Evolutionary conservation across 208 protist species (phyloP).

Genomic region (Balamuthia mandrillaris): DNA sequence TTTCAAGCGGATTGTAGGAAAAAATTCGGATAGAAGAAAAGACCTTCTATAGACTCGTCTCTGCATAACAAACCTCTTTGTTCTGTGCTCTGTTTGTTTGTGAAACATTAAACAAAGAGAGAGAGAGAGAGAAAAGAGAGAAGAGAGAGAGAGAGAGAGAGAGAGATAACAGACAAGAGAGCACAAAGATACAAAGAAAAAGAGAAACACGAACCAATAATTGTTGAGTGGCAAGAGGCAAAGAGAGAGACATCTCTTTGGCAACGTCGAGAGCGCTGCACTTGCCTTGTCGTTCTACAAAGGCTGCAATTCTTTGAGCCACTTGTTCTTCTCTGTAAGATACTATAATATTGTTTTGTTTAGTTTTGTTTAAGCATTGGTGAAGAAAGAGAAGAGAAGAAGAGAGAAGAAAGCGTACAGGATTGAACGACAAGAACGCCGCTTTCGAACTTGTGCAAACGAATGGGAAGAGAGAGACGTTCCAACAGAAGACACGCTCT

Average conservation of each 20-base stretch:
- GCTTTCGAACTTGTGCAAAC: slow-evolving; percentile 45
- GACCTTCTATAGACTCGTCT: slow-evolving; percentile 57
- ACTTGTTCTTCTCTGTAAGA: slow-evolving; percentile 10
- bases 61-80: slow-evolving; percentile 38
- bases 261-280: slow-evolving; percentile 48
- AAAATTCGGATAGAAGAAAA: slow-evolving; percentile 56
- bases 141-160: background rate
- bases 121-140: background rate
- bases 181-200: background rate
- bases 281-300: slow-evolving; percentile 20
- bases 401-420: too few relatives aligned
- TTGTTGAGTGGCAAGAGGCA: slow-evolving; percentile 52
- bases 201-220: slow-evolving; percentile 12
- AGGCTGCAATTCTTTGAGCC: background rate
- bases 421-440: slow-evolving; percentile 54
- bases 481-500: slow-evolving; percentile 50
- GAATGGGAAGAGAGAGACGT: slow-evolving; percentile 33
- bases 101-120: too few relatives aligned
- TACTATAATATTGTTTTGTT: background rate
- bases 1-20: slow-evolving; percentile 35
- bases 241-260: slow-evolving; percentile 18
- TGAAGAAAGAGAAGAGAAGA: too few relatives aligned
- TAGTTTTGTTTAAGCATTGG: too few relatives aligned
- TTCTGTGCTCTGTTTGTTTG: slow-evolving; percentile 45
- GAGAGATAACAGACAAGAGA: background rate